Evolutionary conservation across 176 grass and related monocot species (phyloP).

Genomic region (Olyra latifolia): DNA sequence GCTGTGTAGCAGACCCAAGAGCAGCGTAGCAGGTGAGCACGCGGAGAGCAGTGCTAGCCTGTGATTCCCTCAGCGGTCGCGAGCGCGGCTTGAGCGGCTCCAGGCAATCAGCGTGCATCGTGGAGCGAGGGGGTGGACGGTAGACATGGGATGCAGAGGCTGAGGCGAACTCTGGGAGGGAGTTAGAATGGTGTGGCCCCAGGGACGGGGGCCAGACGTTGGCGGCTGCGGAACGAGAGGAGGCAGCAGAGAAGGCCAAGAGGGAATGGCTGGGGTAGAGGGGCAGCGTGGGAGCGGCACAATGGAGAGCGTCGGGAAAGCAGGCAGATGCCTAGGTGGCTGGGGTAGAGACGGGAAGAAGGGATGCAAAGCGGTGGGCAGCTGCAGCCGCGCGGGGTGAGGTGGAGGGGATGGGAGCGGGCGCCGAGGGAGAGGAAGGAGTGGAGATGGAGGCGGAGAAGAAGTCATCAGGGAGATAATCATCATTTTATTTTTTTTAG

Average conservation of each 20-base stretch:
- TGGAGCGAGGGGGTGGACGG: slow-evolving; percentile 35
- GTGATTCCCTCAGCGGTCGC: slow-evolving; percentile 61
- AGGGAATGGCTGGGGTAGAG: slow-evolving; percentile 37
- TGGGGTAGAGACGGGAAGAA: slow-evolving; percentile 24
- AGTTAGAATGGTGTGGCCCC: slow-evolving; percentile 50
- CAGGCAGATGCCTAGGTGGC: neutral
- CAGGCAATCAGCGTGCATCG: slow-evolving; percentile 37
- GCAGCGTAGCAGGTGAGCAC: slow-evolving; percentile 45
- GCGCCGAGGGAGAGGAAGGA: neutral
- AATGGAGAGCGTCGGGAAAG: slow-evolving; percentile 11
- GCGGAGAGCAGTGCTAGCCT: slow-evolving; percentile 48
- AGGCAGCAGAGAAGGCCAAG: slow-evolving; percentile 19
- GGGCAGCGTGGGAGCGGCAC: neutral
- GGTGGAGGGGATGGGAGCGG: slow-evolving; percentile 28
- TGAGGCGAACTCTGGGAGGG: slow-evolving; percentile 56
- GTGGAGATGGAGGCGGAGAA: slow-evolving; percentile 46
- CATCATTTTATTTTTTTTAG: too few species aligned
- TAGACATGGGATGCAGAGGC: slow-evolving; percentile 15
- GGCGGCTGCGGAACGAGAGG: slow-evolving; percentile 4
- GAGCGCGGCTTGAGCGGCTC: slow-evolving; percentile 68
- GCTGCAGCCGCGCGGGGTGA: slow-evolving; percentile 7
- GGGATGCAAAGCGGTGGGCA: slow-evolving; percentile 36
- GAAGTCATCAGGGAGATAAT: slow-evolving; percentile 53
- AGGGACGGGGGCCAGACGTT: slow-evolving; percentile 51
- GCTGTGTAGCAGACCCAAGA: neutral